Percentiles rank a stretch among this genome's conserved stretches.
Conservation (phyloP, 768 basidiomycete species). For the Leucosporidium scottii region DNA sequence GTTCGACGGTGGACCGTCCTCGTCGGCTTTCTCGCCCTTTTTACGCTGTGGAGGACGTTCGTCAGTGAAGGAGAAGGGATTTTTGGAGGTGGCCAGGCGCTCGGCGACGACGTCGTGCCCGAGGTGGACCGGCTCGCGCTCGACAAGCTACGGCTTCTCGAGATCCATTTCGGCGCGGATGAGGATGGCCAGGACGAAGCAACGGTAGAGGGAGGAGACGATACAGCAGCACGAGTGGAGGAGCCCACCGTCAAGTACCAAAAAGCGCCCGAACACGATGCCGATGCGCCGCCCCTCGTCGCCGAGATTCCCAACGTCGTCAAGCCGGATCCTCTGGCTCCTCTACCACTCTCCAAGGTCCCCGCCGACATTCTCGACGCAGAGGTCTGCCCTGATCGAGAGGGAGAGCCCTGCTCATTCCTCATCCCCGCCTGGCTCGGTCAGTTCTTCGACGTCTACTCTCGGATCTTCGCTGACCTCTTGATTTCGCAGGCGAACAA, state of each 20-base stretch:
- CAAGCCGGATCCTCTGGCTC: constrained; percentile 4
- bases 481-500: constrained; percentile 45
- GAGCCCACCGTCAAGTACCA: not conserved
- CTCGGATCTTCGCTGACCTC: not conserved
- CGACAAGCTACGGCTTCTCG: constrained; percentile 34
- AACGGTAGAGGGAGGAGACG: too few relatives aligned
- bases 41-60: not conserved
- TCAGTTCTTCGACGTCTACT: not conserved
- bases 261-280: not conserved
- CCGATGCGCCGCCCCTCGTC: constrained; percentile 18
- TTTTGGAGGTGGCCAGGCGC: not conserved
- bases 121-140: constrained; percentile 28
- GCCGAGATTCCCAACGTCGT: constrained; percentile 22
- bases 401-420: constrained; percentile 9
- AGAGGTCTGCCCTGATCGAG: constrained; percentile 10
- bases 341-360: not conserved
- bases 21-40: not conserved
- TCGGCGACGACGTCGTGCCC: constrained; percentile 4
- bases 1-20: not conserved
- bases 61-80: not conserved
- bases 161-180: constrained; percentile 31
- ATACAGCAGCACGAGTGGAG: not conserved
- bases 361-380: constrained; percentile 23
- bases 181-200: constrained; percentile 8
- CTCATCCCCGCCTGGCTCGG: constrained; percentile 31